Base-by-base conservation (phyloP, 2,329 filamentous ascomycete species). In the Talaromyces sp. region DNA sequence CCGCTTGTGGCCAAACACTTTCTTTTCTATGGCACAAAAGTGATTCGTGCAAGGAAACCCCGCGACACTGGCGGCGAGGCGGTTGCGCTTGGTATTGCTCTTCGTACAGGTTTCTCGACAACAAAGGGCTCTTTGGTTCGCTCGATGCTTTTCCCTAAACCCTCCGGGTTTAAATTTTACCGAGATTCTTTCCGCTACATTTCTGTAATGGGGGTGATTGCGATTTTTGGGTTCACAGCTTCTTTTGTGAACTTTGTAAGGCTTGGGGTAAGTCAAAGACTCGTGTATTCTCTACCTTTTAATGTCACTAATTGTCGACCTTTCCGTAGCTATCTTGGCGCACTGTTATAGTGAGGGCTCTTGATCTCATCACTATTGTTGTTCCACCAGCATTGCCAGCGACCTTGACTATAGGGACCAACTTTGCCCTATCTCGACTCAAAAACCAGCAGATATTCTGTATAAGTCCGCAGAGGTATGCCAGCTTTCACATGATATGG, bases 71-170 rank as follows among this genome's bases (percentile, higher is more conserved):
- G 88, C 61, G 89, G 89, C 46, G 59, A 61, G 54, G 93, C 91
- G 51, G 92, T 93, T 60, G 93, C 91, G 1, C 81, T 99, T 38
- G 94, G 93, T 12, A 88, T 99, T 76, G 92, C 96, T 17, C 88
- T 97, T 29, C 86, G 94, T 63, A 99, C 92, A 2, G 94, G 94
- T 1, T 99, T 99, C 77, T 95, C 95, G 72, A 99, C 94, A 0
- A 99, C 94, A 1, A 99, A 99, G 73, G 94, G 94, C 26, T 91
- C 94, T 10, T 80, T 99, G 19, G 92, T 99, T 61, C 89, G 94
- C 26, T 97, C 94, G 0, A 99, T 99, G 93, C 83, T 99, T 41
- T 99, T 99, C 71, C 95, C 94, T 0, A 99, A 99, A 70, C 94
- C 94, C 1, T 96, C 93, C 0, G 93, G 93, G 0, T 99, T 99